Evolutionary conservation across 169 alveolate genomes (phyloP).

Genomic region (Plasmodium fragile): DNA sequence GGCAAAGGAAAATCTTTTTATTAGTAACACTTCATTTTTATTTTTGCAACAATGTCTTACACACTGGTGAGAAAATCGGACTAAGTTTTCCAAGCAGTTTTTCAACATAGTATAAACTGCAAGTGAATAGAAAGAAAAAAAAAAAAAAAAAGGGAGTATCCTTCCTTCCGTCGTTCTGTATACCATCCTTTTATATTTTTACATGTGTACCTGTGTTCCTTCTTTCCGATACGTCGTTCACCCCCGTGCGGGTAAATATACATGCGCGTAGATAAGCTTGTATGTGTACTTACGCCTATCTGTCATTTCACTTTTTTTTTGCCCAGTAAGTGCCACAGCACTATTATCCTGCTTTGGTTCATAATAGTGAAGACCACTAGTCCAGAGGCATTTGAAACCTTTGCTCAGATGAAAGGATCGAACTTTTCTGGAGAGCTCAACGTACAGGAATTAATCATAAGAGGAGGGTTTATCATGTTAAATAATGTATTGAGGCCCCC

Average conservation of each 20-base stretch:
- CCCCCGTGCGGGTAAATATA: neutral
- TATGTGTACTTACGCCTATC: neutral
- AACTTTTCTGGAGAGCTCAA: neutral
- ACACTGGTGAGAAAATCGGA: constrained; percentile 46
- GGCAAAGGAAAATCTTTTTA: constrained; percentile 15
- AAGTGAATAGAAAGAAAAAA: neutral
- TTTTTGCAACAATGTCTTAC: constrained; percentile 24
- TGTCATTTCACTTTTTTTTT: neutral
- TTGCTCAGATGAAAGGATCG: neutral
- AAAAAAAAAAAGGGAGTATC: neutral
- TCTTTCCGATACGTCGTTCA: neutral
- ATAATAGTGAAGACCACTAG: neutral
- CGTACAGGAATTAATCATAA: neutral
- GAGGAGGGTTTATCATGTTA: neutral
- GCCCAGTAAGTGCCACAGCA: neutral
- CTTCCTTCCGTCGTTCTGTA: neutral
- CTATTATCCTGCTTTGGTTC: neutral
- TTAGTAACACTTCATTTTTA: constrained; percentile 2
- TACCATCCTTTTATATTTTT: neutral
- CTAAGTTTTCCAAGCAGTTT: constrained; percentile 6
- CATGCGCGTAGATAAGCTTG: neutral
- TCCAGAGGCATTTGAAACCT: neutral
- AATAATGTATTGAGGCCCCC: neutral
- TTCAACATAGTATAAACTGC: constrained; percentile 55
- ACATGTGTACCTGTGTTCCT: neutral